Conservation (phyloP, 2,329 filamentous ascomycete genomes). For the Fonsecaea pugnacius region DNA sequence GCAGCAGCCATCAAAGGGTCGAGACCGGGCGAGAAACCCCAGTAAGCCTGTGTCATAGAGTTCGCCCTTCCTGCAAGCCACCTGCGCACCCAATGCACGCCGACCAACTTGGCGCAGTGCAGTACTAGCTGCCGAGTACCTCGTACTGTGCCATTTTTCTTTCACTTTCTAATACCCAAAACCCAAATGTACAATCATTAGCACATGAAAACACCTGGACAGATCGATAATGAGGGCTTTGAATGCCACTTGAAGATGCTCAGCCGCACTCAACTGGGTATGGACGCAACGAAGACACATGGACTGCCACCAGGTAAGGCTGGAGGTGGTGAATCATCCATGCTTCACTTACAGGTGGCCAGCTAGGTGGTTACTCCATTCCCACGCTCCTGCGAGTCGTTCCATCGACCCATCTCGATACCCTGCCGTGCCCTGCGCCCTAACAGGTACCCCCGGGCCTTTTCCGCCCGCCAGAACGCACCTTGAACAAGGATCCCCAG, state of each 20-base stretch:
- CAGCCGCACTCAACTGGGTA: neutral
- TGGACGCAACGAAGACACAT: neutral
- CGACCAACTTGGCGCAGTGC: neutral
- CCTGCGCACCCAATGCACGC: neutral
- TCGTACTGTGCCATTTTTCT: neutral
- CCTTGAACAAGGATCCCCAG: neutral
- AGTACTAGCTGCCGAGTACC: neutral
- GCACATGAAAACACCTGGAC: neutral
- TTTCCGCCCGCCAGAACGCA: neutral
- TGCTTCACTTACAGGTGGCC: neutral
- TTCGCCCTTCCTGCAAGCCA: neutral
- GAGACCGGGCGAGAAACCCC: conserved; percentile 2
- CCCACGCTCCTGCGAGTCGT: neutral
- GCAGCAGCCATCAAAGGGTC: neutral
- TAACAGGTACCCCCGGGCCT: neutral
- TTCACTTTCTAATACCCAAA: neutral
- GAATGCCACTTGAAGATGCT: neutral
- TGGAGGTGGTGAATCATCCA: neutral
- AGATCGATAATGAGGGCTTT: neutral
- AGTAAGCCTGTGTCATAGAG: neutral
- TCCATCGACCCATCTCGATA: neutral
- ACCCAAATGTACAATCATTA: neutral
- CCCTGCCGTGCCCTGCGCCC: neutral
- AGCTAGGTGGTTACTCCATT: neutral
- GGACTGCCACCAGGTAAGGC: neutral